Evolutionary conservation across 169 alveolate species (phyloP).

Genomic region (Babesia bovis): DNA sequence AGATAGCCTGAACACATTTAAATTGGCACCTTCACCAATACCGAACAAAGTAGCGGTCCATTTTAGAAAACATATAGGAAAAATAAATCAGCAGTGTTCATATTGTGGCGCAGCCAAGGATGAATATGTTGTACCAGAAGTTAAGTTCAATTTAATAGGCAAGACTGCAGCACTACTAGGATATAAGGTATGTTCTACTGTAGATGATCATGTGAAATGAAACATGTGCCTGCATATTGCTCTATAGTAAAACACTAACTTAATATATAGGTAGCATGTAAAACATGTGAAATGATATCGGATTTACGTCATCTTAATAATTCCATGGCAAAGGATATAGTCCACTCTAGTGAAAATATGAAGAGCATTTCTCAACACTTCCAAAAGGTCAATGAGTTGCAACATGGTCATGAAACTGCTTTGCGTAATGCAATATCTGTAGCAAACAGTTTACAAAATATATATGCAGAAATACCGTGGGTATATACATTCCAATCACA

Average conservation of each 20-base stretch:
- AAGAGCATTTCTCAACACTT: conserved; percentile 31
- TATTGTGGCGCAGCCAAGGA: background rate
- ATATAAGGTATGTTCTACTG: conserved; percentile 25
- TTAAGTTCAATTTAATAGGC: conserved; percentile 10
- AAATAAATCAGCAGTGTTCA: background rate
- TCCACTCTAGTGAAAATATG: conserved; percentile 8
- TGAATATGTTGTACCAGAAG: conserved; percentile 9
- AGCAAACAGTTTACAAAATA: conserved; percentile 38
- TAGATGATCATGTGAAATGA: background rate
- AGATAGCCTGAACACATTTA: background rate
- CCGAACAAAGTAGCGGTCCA: background rate
- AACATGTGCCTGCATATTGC: no score
- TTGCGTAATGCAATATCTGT: conserved; percentile 41
- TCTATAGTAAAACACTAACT: no score
- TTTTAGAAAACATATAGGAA: background rate
- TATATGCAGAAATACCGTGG: conserved; percentile 52
- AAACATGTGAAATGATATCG: conserved; percentile 13
- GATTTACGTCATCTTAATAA: conserved; percentile 1
- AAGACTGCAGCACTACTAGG: conserved; percentile 25
- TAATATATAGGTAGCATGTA: conserved; percentile 35
- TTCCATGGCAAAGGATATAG: background rate
- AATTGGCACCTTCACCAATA: conserved; percentile 10
- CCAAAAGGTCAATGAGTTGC: conserved; percentile 11
- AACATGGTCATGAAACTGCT: background rate
- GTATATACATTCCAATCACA: background rate